These are phyloP conservation scores for Niebla homalea DNA, from an alignment of 495 filamentous ascomycete species.

Conservation along the genomic window DNA sequence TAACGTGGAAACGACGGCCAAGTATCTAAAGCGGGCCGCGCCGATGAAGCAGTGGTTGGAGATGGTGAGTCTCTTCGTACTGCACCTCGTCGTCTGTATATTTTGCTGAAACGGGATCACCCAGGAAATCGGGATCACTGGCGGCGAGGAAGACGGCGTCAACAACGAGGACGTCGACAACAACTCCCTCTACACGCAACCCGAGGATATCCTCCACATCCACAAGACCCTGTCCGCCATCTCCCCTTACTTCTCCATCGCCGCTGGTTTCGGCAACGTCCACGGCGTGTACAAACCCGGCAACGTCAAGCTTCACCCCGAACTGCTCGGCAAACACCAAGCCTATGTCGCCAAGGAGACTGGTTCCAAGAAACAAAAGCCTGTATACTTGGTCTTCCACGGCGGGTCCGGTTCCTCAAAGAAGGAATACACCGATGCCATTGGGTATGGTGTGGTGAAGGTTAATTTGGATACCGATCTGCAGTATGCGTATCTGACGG, in stretches of 20 bases:
- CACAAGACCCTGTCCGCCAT: constrained; percentile 68
- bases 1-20: constrained; percentile 83
- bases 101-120: neutral
- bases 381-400: constrained; percentile 98
- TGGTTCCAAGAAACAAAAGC: constrained; percentile 58
- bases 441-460: constrained; percentile 91
- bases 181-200: constrained; percentile 92
- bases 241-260: constrained; percentile 92
- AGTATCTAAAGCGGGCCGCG: constrained; percentile 79
- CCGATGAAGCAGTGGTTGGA: constrained; percentile 98
- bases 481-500: constrained; percentile 65
- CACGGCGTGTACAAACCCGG: constrained; percentile 99
- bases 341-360: constrained; percentile 68
- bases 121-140: constrained; percentile 81
- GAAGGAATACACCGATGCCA: constrained; percentile 76
- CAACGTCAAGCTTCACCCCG: constrained; percentile 90
- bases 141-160: constrained; percentile 86
- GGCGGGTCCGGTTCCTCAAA: constrained; percentile 86
- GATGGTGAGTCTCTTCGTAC: constrained; percentile 52
- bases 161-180: constrained; percentile 71
- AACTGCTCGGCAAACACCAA: constrained; percentile 91
- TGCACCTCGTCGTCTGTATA: constrained; percentile 1
- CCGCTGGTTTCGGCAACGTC: constrained; percentile 96
- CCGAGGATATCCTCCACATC: constrained; percentile 85
- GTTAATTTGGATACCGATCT: constrained; percentile 82